A percentile compares a stretch with the other conserved stretches of the same genome.
These are phyloP conservation scores for Solanum pinnatisectum DNA, from an alignment of 257 asterid species.

Conservation along the genomic window DNA sequence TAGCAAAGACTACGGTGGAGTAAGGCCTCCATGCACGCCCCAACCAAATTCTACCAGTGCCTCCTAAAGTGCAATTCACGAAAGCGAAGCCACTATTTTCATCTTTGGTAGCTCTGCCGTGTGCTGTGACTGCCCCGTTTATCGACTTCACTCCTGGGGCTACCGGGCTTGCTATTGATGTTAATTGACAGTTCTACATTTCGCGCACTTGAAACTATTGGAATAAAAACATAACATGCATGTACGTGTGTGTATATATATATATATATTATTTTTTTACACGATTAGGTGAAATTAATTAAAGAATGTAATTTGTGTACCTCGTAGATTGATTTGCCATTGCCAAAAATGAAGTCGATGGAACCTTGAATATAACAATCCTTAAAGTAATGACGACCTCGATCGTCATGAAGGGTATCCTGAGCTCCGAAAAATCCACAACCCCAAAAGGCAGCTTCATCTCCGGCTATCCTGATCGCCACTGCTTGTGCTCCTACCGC, in stretches of 20 bases:
- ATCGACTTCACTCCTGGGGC: slow-evolving; percentile 31
- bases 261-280: no score
- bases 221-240: neutral
- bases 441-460: slow-evolving; percentile 75
- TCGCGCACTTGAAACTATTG: neutral
- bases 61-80: slow-evolving; percentile 67
- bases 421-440: slow-evolving; percentile 98
- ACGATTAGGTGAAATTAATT: neutral
- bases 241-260: no score
- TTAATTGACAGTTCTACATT: slow-evolving; percentile 46
- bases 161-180: slow-evolving; percentile 65
- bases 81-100: slow-evolving; percentile 80
- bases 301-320: slow-evolving; percentile 10
- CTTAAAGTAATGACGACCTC: slow-evolving; percentile 87
- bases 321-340: slow-evolving; percentile 80
- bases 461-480: slow-evolving; percentile 74
- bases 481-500: slow-evolving; percentile 87
- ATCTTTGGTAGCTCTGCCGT: slow-evolving; percentile 69
- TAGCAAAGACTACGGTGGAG: slow-evolving; percentile 69
- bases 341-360: slow-evolving; percentile 90
- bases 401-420: slow-evolving; percentile 82
- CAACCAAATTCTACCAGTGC: slow-evolving; percentile 82
- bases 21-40: slow-evolving; percentile 96
- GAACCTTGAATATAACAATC: slow-evolving; percentile 93
- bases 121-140: slow-evolving; percentile 80